Percentiles rank a stretch among this genome's conserved stretches.
Conservation (phyloP, 495 filamentous ascomycete genomes). For the Aspergillus sclerotiicarbonarius region DNA sequence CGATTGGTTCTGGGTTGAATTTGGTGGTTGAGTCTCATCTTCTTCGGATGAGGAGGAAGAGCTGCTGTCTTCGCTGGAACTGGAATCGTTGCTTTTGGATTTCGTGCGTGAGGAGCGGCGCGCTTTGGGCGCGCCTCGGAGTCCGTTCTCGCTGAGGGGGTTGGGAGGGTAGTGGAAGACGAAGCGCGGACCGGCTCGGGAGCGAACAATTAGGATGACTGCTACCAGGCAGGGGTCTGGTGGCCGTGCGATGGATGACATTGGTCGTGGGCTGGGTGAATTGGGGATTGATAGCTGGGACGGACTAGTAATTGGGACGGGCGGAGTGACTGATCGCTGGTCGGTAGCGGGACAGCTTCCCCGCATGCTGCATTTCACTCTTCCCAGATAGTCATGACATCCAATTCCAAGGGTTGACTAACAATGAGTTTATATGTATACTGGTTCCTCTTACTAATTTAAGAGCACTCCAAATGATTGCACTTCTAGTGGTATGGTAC, state of each 20-base stretch:
- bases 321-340: neutral
- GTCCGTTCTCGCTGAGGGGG: constrained; percentile 47
- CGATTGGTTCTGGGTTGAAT: constrained; percentile 5
- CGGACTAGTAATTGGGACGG: neutral
- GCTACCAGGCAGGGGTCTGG: constrained; percentile 69
- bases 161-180: constrained; percentile 88
- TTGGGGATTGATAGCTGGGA: neutral
- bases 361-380: neutral
- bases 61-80: constrained; percentile 47
- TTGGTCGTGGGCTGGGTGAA: constrained; percentile 18
- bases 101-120: constrained; percentile 37
- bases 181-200: constrained; percentile 76
- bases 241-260: constrained; percentile 51
- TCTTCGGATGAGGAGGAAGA: constrained; percentile 52
- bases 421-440: neutral
- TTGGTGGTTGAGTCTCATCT: constrained; percentile 30
- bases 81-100: constrained; percentile 40
- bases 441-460: neutral
- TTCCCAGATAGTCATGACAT: neutral
- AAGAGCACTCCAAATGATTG: neutral
- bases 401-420: neutral
- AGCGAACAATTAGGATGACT: constrained; percentile 75
- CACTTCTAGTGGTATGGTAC: neutral
- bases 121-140: constrained; percentile 33
- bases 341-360: neutral